phyloP scores from a whole-genome alignment of 805 yeast species.

The Deakozyma indianensis region DNA sequence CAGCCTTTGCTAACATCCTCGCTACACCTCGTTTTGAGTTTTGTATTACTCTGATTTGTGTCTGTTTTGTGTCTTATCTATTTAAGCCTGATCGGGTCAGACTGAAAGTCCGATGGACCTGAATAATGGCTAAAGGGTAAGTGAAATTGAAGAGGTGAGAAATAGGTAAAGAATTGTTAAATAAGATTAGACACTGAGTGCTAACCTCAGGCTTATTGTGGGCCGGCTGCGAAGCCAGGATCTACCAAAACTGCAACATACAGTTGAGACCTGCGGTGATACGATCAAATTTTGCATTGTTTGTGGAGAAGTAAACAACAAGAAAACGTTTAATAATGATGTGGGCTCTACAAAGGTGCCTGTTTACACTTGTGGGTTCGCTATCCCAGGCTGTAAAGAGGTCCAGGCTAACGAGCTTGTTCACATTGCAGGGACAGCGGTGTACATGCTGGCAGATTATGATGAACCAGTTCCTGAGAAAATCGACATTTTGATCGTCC shows the following conservation, averaged over 20 bases:
- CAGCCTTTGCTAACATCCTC: background rate
- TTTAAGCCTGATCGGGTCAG: background rate
- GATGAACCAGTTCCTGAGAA: background rate
- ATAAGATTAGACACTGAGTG: too few species aligned
- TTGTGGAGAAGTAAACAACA: too few species aligned
- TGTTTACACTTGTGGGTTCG: too few species aligned
- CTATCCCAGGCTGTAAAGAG: too few species aligned
- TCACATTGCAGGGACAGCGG: background rate
- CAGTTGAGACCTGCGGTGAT: background rate
- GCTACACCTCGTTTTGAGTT: background rate
- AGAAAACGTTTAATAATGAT: too few species aligned
- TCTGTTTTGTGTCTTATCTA: background rate
- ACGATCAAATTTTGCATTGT: background rate
- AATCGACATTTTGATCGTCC: background rate
- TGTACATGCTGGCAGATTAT: background rate
- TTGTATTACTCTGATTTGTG: background rate
- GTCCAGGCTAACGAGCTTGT: too few species aligned
- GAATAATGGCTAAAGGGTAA: background rate
- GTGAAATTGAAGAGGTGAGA: background rate
- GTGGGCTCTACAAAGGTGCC: too few species aligned
- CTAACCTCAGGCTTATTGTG: background rate
- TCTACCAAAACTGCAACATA: background rate
- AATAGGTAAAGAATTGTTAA: too few species aligned
- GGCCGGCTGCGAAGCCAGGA: background rate
- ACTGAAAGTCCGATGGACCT: background rate